Percentiles rank a stretch among this genome's conserved stretches.
phyloP scores from a whole-genome alignment of 352 stramenopile species.

The Globisporangium barbulae region DNA sequence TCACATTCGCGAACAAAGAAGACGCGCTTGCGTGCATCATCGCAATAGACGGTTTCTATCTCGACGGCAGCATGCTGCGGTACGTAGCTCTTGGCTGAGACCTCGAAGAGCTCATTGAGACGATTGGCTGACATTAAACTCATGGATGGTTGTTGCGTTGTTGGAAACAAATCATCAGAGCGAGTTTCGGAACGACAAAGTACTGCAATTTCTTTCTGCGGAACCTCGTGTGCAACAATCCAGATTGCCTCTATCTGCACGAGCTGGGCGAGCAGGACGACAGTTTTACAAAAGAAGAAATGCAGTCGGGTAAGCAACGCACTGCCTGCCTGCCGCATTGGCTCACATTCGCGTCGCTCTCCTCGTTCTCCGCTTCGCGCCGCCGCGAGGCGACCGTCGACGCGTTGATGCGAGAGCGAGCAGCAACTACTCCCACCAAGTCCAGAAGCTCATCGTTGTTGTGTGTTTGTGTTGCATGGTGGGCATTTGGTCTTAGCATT shows the following conservation, averaged over 20 bases:
- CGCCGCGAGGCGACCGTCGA: too few relatives aligned
- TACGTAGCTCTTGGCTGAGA: constrained; percentile 20
- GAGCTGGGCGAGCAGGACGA: constrained; percentile 90
- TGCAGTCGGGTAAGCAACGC: constrained; percentile 60
- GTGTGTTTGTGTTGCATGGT: neutral
- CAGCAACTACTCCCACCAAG: neutral
- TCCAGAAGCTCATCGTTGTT: constrained; percentile 8
- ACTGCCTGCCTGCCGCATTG: neutral
- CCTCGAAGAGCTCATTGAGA: neutral
- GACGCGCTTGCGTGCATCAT: constrained; percentile 90
- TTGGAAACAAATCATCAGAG: constrained; percentile 30
- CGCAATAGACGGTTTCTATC: constrained; percentile 87
- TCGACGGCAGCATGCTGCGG: constrained; percentile 78
- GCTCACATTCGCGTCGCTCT: neutral
- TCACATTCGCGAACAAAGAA: constrained; percentile 91
- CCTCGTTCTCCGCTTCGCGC: neutral
- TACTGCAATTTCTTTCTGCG: constrained; percentile 95
- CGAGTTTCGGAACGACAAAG: constrained; percentile 94
- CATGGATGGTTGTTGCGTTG: neutral
- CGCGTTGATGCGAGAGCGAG: neutral
- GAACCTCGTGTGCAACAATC: constrained; percentile 91
- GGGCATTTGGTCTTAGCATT: constrained; percentile 32
- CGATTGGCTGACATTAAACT: neutral
- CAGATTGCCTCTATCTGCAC: constrained; percentile 94
- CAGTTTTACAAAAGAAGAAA: constrained; percentile 95